Evolutionary conservation across 495 filamentous ascomycete genomes (phyloP), one percentile per base, ranked within the genome.

Genomic region (Xanthoparmelia taractica): DNA sequence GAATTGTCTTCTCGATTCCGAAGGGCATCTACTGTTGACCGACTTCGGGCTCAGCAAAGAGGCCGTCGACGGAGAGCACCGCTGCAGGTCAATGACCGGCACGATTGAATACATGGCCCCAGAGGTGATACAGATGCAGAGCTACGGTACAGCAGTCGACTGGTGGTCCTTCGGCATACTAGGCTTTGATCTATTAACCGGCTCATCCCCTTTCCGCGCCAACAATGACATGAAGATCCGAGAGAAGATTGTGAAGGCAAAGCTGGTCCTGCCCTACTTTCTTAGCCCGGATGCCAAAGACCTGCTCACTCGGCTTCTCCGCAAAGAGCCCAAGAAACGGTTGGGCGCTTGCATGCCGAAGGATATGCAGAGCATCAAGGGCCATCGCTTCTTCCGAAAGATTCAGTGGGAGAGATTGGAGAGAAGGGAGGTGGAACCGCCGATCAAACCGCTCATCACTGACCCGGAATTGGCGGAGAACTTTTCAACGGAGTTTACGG

Each of bases 61-160:
- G 37, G 85, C 91, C n/a, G 81, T 94, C 40, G 87, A 90, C 66
- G 81, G 87, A 29, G 89, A 90, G 47, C 84, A 84, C 67, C 80
- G 81, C 67, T 96, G 91, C 80, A 88, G 88, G 72, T 95, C 90
- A 45, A 82, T 91, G 66, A 87, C 96, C 17, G 94, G 94, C 63
- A 98, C 94, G 3, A 84, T 96, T 66, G 94, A 97, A 68, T 98
- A 97, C 82, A 97, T 97, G 95, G 94, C 94, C 0, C 94, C 94
- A 6, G 94, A 98, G 76, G 87, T 98, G 43, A 85, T 98, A 67
- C 80, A 80, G 50, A 90, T 90, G 64, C 83, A 88, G 65, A 84
- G 84, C 67, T 98, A 98, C 73, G 92, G 91, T 72, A 91, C 90
- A 72, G 86, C 90, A 20, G 95, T 96, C 41, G 94, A 98, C 78